Conservation (phyloP, 2,329 filamentous ascomycete genomes). For the Claviceps fusiformis region DNA sequence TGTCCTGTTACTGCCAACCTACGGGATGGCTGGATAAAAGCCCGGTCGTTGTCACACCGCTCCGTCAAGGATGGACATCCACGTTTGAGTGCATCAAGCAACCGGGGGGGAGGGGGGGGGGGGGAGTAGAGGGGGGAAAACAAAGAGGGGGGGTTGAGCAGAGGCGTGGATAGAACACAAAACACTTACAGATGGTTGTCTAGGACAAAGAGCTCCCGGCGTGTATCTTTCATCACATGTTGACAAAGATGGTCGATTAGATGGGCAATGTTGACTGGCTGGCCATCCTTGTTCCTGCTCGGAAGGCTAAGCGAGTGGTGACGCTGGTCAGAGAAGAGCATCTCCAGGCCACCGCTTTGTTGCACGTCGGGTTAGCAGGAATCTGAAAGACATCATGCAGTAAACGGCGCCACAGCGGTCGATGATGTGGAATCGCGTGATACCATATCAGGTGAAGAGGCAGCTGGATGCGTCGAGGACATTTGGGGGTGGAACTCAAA, state of each 20-base stretch:
- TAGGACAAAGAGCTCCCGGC: constrained; percentile 80
- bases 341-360: constrained; percentile 74
- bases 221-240: constrained; percentile 69
- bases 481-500: neutral
- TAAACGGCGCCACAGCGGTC: neutral
- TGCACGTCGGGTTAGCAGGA: neutral
- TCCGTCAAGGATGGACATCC: neutral
- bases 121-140: neutral
- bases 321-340: constrained; percentile 77
- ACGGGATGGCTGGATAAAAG: neutral
- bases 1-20: neutral
- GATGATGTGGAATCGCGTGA: neutral
- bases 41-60: neutral
- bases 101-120: neutral
- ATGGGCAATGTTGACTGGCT: constrained; percentile 54
- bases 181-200: constrained; percentile 70
- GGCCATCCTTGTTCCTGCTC: constrained; percentile 41
- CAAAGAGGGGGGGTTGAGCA: neutral
- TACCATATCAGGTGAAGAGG: too few species aligned
- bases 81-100: neutral
- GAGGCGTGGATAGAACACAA: constrained; percentile 5
- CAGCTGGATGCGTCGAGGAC: neutral
- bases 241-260: constrained; percentile 70
- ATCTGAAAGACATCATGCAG: neutral
- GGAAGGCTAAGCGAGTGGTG: constrained; percentile 61